Percentiles rank a stretch among this genome's conserved stretches.
Conservation (phyloP, 1,139 yeast genomes). For the Candida sanyaensis region DNA sequence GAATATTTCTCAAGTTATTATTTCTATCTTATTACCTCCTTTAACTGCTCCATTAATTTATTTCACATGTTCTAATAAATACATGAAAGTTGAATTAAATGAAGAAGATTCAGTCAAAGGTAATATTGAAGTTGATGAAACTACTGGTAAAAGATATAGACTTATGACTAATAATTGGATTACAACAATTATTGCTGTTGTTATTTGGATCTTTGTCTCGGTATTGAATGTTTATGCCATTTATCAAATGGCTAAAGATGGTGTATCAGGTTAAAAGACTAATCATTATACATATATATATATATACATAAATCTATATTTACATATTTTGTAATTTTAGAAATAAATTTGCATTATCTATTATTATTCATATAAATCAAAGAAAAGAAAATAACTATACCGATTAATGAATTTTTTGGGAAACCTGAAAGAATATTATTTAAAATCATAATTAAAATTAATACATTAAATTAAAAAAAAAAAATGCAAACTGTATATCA, state of each 20-base stretch:
- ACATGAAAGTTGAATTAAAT: slow-evolving; percentile 56
- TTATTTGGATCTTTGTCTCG: slow-evolving; percentile 66
- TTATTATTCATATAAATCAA: not conserved
- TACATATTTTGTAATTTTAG: not conserved
- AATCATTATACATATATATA: not conserved
- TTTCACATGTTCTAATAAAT: slow-evolving; percentile 62
- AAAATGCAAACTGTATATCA: not conserved
- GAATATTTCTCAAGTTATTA: slow-evolving; percentile 75
- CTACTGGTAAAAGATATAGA: slow-evolving; percentile 25
- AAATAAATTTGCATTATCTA: no score
- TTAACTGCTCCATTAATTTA: slow-evolving; percentile 77
- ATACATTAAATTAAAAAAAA: not conserved
- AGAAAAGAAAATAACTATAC: not conserved
- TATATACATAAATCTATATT: not conserved
- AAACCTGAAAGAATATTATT: not conserved
- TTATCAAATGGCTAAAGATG: slow-evolving; percentile 57
- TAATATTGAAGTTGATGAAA: slow-evolving; percentile 11
- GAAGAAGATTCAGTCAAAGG: slow-evolving; percentile 12
- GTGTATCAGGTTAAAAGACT: slow-evolving; percentile 22
- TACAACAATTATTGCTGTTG: slow-evolving; percentile 44
- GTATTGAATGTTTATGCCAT: slow-evolving; percentile 70
- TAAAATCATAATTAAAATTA: not conserved
- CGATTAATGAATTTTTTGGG: not conserved
- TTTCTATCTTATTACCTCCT: slow-evolving; percentile 72
- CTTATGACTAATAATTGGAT: slow-evolving; percentile 66